phyloP scores from a whole-genome alignment of 2,329 filamentous ascomycete species.

The Aspergillus cejpii region DNA sequence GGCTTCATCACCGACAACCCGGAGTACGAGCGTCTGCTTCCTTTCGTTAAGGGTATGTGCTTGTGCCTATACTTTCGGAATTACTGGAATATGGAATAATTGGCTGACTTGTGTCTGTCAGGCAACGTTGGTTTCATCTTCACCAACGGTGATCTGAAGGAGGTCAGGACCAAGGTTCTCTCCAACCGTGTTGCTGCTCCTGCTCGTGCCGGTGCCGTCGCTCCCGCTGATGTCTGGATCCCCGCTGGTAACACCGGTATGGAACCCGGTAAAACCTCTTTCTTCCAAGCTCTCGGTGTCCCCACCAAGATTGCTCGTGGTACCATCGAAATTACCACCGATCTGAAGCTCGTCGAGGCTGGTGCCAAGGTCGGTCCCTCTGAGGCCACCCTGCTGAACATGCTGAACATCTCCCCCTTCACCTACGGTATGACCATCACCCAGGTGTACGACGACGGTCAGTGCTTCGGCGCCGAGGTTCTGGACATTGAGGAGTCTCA shows the following conservation, averaged over 20 bases:
- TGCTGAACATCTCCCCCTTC: slow-evolving; percentile 99
- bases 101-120: slow-evolving; percentile 20
- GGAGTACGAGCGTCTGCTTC: slow-evolving; percentile 97
- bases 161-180: slow-evolving; percentile 86
- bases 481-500: slow-evolving; percentile 94
- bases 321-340: slow-evolving; percentile 99
- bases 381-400: slow-evolving; percentile 97
- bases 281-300: slow-evolving; percentile 99
- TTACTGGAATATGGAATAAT: neutral
- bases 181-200: slow-evolving; percentile 96
- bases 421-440: slow-evolving; percentile 95
- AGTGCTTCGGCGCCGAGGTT: slow-evolving; percentile 77
- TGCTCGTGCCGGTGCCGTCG: slow-evolving; percentile 94
- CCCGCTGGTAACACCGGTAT: slow-evolving; percentile 99
- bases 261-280: slow-evolving; percentile 99
- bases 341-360: slow-evolving; percentile 95
- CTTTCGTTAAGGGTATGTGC: slow-evolving; percentile 70
- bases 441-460: slow-evolving; percentile 97
- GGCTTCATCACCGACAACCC: slow-evolving; percentile 84
- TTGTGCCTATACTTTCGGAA: neutral
- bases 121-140: slow-evolving; percentile 99
- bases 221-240: slow-evolving; percentile 86
- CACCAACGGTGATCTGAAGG: slow-evolving; percentile 95
- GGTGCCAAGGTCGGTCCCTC: slow-evolving; percentile 93
- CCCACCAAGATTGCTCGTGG: slow-evolving; percentile 99